Evolutionary conservation across 176 grass and related monocot genomes (phyloP).

Genomic region (Paspalum notatum): DNA sequence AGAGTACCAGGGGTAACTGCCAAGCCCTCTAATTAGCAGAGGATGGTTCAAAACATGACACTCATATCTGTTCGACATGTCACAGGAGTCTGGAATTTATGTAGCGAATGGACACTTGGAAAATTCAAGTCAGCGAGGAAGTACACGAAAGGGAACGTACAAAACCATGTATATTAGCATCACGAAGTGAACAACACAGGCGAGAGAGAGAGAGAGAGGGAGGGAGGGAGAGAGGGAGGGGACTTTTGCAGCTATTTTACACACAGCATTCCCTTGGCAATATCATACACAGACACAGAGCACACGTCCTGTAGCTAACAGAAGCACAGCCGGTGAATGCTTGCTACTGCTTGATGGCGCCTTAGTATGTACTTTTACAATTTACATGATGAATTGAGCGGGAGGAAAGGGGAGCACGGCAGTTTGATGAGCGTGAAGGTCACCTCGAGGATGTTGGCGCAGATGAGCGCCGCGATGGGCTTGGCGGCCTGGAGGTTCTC

Average conservation of each 20-base stretch:
- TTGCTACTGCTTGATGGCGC: neutral
- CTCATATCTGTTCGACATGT: neutral
- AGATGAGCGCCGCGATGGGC: constrained; percentile 77
- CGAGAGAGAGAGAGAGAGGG: neutral
- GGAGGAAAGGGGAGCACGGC: neutral
- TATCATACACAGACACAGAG: neutral
- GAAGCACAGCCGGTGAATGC: neutral
- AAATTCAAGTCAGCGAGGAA: neutral
- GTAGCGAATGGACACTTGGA: neutral
- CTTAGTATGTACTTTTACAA: constrained; percentile 43
- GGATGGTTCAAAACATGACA: neutral
- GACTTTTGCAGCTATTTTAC: neutral
- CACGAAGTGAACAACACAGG: neutral
- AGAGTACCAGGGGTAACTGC: neutral
- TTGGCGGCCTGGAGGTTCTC: constrained; percentile 92
- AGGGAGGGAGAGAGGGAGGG: too few relatives aligned
- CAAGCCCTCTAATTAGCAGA: neutral
- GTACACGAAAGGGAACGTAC: neutral
- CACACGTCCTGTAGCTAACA: constrained; percentile 2
- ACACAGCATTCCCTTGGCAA: neutral
- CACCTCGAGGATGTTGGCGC: constrained; percentile 97
- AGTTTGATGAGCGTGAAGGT: constrained; percentile 35
- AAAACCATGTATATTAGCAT: neutral
- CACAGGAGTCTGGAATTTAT: constrained; percentile 2
- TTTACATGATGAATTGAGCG: constrained; percentile 40